Evolutionary conservation across 495 filamentous ascomycete genomes (phyloP).

Genomic region (Penicillium canescens): DNA sequence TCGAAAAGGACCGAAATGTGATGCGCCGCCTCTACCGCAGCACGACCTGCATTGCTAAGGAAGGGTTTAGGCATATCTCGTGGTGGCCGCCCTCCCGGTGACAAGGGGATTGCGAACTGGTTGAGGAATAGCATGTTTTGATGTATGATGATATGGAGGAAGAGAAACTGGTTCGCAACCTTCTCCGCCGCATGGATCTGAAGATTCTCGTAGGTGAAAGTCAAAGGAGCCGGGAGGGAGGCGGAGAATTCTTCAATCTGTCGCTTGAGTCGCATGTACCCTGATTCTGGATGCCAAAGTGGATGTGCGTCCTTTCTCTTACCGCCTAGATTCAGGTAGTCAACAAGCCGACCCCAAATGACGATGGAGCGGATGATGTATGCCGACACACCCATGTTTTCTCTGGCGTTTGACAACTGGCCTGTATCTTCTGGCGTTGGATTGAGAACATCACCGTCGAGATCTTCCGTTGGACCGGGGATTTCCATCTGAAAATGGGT

Average conservation of each 20-base stretch:
- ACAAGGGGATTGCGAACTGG: slow-evolving; percentile 78
- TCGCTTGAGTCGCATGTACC: slow-evolving; percentile 67
- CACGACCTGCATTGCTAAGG: slow-evolving; percentile 69
- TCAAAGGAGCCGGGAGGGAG: slow-evolving; percentile 66
- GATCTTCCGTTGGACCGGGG: slow-evolving; percentile 80
- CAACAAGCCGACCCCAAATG: slow-evolving; percentile 87
- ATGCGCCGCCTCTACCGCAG: slow-evolving; percentile 85
- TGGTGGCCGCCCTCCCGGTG: slow-evolving; percentile 64
- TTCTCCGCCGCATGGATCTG: slow-evolving; percentile 79
- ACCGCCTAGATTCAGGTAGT: slow-evolving; percentile 88
- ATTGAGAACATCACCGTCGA: slow-evolving; percentile 72
- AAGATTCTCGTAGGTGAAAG: slow-evolving; percentile 80
- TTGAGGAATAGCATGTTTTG: slow-evolving; percentile 91
- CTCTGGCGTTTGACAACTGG: slow-evolving; percentile 64
- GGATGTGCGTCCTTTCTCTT: slow-evolving; percentile 74
- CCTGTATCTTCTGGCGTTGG: slow-evolving; percentile 61
- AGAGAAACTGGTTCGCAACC: slow-evolving; percentile 90
- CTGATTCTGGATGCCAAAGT: slow-evolving; percentile 81
- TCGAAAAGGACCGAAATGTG: slow-evolving; percentile 82
- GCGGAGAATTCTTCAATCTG: slow-evolving; percentile 70
- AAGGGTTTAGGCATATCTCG: slow-evolving; percentile 80
- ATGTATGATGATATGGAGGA: slow-evolving; percentile 84
- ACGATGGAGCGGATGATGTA: slow-evolving; percentile 87
- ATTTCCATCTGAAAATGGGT: slow-evolving; percentile 89
- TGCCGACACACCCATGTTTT: slow-evolving; percentile 92